These are phyloP conservation scores for Xylaria sp. DNA, from an alignment of 495 filamentous ascomycete genomes.

Conservation along the genomic window DNA sequence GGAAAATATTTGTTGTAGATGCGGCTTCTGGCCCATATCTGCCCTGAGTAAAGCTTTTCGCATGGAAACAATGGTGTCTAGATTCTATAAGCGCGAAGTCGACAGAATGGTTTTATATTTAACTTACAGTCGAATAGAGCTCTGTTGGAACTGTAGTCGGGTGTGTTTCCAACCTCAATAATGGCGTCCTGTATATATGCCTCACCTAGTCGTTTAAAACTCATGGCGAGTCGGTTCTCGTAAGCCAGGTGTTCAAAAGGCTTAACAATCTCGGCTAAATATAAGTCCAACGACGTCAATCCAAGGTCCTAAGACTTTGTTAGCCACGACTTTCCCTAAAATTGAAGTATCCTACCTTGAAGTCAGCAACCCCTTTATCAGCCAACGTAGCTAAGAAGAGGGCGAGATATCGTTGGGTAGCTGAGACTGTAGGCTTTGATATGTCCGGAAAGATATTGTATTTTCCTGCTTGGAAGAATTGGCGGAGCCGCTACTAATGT, in stretches of 20 bases:
- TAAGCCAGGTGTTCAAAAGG: conserved; percentile 45
- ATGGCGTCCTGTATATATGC: conserved; percentile 43
- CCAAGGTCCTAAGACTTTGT: conserved; percentile 39
- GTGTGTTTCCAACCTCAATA: conserved; percentile 38
- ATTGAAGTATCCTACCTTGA: conserved; percentile 32
- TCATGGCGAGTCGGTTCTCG: conserved; percentile 52
- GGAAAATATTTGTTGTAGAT: conserved; percentile 44
- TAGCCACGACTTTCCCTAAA: neutral
- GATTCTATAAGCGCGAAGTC: conserved; percentile 26
- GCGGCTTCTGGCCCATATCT: conserved; percentile 29
- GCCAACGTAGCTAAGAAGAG: conserved; percentile 51
- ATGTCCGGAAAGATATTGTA: conserved; percentile 47
- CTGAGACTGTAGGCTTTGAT: conserved; percentile 38
- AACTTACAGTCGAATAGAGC: conserved; percentile 46
- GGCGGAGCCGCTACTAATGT: conserved; percentile 35
- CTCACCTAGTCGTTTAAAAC: conserved; percentile 42
- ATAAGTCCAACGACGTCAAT: conserved; percentile 44
- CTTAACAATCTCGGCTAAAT: conserved; percentile 49
- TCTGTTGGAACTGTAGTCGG: conserved; percentile 50
- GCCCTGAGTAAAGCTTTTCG: conserved; percentile 45
- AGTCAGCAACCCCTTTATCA: conserved; percentile 47
- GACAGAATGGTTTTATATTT: neutral
- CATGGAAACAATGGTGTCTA: conserved; percentile 49
- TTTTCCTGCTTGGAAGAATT: conserved; percentile 49
- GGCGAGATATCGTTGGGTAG: conserved; percentile 45